These are phyloP conservation scores for Starmerella sp. DNA, from an alignment of 805 yeast genomes.

Conservation along the genomic window DNA sequence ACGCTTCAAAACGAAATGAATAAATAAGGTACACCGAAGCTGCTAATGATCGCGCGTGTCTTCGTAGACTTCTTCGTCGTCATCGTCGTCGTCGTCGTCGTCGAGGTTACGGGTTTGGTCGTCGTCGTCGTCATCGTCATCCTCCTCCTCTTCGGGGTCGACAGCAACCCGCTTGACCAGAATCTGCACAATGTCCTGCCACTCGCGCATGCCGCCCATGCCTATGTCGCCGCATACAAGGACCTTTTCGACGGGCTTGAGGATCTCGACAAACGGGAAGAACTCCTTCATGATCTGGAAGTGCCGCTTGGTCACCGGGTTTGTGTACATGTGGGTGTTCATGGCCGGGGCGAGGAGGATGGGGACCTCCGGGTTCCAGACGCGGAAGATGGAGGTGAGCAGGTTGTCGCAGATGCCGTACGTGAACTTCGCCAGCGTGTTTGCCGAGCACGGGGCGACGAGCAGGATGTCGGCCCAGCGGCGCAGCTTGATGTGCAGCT, in stretches of 20 bases:
- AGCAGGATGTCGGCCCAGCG: slow-evolving; percentile 46
- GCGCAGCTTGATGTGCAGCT: slow-evolving; percentile 79
- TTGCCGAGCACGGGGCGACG: slow-evolving; percentile 90
- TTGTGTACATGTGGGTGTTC: slow-evolving; percentile 87
- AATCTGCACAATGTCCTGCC: slow-evolving; percentile 86
- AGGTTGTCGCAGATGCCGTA: slow-evolving; percentile 87
- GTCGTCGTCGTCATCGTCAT: slow-evolving; percentile 13
- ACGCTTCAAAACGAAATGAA: background rate
- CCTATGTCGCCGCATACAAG: slow-evolving; percentile 94
- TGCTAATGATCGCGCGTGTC: background rate
- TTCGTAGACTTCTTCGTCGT: background rate
- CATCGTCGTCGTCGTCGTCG: background rate
- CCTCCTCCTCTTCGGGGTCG: slow-evolving; percentile 24
- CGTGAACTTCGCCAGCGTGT: slow-evolving; percentile 78
- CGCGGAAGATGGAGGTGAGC: slow-evolving; percentile 76
- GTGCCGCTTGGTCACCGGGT: slow-evolving; percentile 78
- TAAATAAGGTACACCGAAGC: background rate
- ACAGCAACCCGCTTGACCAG: slow-evolving; percentile 38
- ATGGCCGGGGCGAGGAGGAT: slow-evolving; percentile 87
- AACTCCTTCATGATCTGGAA: slow-evolving; percentile 61
- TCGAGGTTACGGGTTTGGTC: background rate
- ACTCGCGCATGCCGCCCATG: slow-evolving; percentile 98
- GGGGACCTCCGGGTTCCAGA: slow-evolving; percentile 94
- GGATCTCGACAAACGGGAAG: slow-evolving; percentile 85
- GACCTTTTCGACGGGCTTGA: slow-evolving; percentile 92